A percentile compares a stretch with the other conserved stretches of the same genome.
Conservation (phyloP, 2,329 filamentous ascomycete genomes). For the Monosporascus sp. region DNA sequence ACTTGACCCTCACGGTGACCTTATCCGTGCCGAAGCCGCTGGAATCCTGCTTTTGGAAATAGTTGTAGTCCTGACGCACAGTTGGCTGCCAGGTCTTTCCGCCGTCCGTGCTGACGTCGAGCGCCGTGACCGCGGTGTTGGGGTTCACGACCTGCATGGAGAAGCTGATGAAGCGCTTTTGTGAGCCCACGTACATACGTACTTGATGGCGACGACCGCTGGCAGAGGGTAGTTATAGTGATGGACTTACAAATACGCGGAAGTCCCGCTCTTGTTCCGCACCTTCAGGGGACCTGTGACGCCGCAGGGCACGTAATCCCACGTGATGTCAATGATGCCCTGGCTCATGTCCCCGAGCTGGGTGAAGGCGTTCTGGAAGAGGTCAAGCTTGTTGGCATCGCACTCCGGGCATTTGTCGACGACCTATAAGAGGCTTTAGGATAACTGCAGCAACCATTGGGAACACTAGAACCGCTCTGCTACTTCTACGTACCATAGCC, state of each 20-base stretch:
- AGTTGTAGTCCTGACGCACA: slow-evolving; percentile 51
- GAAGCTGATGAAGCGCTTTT: slow-evolving; percentile 15
- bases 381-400: slow-evolving; percentile 35
- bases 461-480: not conserved
- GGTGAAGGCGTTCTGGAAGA: slow-evolving; percentile 38
- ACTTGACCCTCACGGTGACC: slow-evolving; percentile 53
- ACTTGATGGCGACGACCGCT: too few relatives aligned
- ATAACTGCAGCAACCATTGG: not conserved
- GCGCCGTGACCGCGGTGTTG: slow-evolving; percentile 47
- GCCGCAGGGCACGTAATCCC: slow-evolving; percentile 33
- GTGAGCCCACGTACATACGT: not conserved
- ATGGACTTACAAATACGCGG: slow-evolving; percentile 32
- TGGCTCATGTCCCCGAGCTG: slow-evolving; percentile 29
- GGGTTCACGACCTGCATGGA: slow-evolving; percentile 61
- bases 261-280: slow-evolving; percentile 40
- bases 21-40: slow-evolving; percentile 49
- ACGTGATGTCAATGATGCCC: slow-evolving; percentile 36
- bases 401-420: slow-evolving; percentile 43
- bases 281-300: slow-evolving; percentile 37
- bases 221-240: slow-evolving; percentile 12
- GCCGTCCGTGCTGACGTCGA: slow-evolving; percentile 58
- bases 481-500: slow-evolving; percentile 49
- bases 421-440: slow-evolving; percentile 23
- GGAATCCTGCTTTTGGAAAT: slow-evolving; percentile 47
- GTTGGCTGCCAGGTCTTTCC: slow-evolving; percentile 55